These are phyloP conservation scores for Apophysomyces sp. DNA, from an alignment of 371 early-diverging fungal species.

Conservation along the genomic window DNA sequence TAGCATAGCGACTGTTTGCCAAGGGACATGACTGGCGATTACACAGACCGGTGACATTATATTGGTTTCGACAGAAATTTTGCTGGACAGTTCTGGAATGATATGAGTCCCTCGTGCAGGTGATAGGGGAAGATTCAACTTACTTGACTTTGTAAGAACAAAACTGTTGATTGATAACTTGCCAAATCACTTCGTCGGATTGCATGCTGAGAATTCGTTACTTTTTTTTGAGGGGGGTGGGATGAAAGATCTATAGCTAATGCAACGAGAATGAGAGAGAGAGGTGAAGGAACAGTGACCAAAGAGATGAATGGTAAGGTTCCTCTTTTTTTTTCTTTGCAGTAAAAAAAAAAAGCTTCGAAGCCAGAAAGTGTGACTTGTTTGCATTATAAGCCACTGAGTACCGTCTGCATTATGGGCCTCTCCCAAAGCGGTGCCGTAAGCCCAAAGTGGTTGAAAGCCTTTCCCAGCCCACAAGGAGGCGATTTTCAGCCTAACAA, in stretches of 20 bases:
- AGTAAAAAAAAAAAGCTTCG: not conserved
- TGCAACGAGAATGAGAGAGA: not conserved
- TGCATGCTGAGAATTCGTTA: conserved; percentile 23
- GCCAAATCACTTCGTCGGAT: conserved; percentile 85
- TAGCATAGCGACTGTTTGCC: conserved; percentile 98
- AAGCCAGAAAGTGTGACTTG: not conserved
- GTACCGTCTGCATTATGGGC: no score
- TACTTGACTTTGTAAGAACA: conserved; percentile 97
- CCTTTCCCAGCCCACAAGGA: no score
- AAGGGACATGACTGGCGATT: conserved; percentile 97
- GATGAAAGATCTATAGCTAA: not conserved
- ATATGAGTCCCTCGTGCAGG: not conserved
- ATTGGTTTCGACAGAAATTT: conserved; percentile 95
- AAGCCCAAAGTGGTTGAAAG: no score
- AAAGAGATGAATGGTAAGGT: not conserved
- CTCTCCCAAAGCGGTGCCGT: no score
- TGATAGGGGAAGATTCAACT: conserved; percentile 15
- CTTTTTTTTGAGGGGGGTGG: not conserved
- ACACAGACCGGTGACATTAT: conserved; percentile 99
- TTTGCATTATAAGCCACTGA: not conserved
- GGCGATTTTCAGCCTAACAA: no score
- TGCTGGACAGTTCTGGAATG: conserved; percentile 15
- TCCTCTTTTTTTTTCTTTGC: not conserved
- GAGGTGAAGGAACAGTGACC: not conserved
- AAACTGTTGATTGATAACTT: conserved; percentile 89